These are phyloP conservation scores for Solanum chiquidenum DNA, from an alignment of 257 asterid genomes.

Conservation along the genomic window DNA sequence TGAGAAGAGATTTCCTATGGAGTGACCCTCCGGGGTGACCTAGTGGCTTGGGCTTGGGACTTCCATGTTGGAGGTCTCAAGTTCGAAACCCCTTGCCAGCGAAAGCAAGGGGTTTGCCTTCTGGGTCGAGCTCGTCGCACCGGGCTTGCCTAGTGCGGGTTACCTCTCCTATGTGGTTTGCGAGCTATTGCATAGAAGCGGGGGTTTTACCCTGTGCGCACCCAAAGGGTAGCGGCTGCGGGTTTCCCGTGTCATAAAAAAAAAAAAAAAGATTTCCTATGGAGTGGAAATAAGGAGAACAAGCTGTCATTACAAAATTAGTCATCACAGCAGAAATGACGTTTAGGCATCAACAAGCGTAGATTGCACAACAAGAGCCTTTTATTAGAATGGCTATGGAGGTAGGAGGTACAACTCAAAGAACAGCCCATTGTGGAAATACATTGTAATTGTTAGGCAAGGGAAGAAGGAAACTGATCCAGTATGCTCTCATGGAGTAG, in stretches of 20 bases:
- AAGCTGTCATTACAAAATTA: neutral
- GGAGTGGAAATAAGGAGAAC: neutral
- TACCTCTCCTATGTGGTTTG: too few relatives aligned
- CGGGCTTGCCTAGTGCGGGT: too few relatives aligned
- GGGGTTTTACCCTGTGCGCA: too few relatives aligned
- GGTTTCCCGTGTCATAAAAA: too few relatives aligned
- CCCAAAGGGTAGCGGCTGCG: too few relatives aligned
- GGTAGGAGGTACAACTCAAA: neutral
- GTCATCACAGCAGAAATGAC: neutral
- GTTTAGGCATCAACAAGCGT: neutral
- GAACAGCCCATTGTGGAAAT: neutral
- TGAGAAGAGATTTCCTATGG: neutral
- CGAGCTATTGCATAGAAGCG: too few relatives aligned
- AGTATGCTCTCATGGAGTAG: neutral
- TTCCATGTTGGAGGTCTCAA: too few relatives aligned
- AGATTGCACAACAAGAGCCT: neutral
- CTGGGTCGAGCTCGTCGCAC: too few relatives aligned
- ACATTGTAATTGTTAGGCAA: neutral
- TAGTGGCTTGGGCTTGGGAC: too few relatives aligned
- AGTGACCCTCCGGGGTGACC: neutral
- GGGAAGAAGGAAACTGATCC: neutral
- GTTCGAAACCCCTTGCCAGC: too few relatives aligned
- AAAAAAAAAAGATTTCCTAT: neutral
- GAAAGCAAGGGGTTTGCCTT: too few relatives aligned
- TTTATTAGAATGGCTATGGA: neutral